Evolutionary conservation across 2,329 filamentous ascomycete genomes (phyloP), one percentile per base, ranked within the genome.

Genomic region (Diaporthe ilicicola): DNA sequence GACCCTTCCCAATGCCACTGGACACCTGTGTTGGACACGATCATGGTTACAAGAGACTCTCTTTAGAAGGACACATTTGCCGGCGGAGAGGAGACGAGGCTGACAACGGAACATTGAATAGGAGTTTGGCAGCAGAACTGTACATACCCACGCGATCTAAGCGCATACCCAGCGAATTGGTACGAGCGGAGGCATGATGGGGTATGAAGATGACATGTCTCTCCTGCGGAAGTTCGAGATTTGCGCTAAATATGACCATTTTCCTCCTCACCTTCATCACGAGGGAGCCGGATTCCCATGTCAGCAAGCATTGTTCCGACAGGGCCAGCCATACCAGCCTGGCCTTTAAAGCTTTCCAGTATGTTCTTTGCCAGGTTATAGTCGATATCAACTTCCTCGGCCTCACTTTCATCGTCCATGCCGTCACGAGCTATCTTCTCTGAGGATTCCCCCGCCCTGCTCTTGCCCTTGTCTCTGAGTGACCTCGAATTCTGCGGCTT

Each of bases 361-460:
- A 99, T 85, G 77, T 98, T 98, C 80, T 93, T 94, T 22, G 93
- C 94, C 29, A 99, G 85, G 73, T 96, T 95, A 75, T 94, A 93
- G 78, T 98, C 93, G 34, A 96, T 89, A 73, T 94, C 87, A 5
- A 96, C 88, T 67, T 92, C 90, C 0, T 88, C 86, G 12, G 89
- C 82, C 3, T 81, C 82, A 12, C 84, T 84, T 10, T 86, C 85
- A 48, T 89, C 83, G 29, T 85, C 84, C 34, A 86, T 81, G 9
- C 84, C 76, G 3, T 76, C 72, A 32, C 67, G 39, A 8, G 54
- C 48, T 66, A 67, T 54, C 37, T 64, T 73, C 15, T 72, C 59
- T 6, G 68, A 46, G 19, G 42, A 48, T 56, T 48, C 39, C 27
- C 19, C 22, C 4, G 53, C 48, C 65, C 72, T 73, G 6, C 51